Conservation (phyloP, 2,329 filamentous ascomycete species). For the Trichoderma aggressivum region DNA sequence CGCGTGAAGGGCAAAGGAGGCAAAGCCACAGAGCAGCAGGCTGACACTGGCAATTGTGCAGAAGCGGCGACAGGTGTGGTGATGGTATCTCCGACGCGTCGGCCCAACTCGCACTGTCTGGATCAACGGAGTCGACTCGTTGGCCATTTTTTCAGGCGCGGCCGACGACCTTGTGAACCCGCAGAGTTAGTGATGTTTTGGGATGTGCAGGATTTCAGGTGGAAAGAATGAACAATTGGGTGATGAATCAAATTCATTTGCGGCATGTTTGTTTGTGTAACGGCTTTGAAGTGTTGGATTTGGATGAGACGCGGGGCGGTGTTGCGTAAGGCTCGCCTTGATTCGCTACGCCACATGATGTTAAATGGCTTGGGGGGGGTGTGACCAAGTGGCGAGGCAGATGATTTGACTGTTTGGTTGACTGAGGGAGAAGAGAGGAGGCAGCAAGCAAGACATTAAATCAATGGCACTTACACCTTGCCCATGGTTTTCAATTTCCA, state of each 20-base stretch:
- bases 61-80: conserved; percentile 61
- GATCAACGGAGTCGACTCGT: conserved; percentile 65
- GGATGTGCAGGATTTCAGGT: neutral
- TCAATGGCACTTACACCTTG: conserved; percentile 17
- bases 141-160: conserved; percentile 34
- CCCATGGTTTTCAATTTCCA: conserved; percentile 3
- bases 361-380: neutral
- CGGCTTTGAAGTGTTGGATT: neutral
- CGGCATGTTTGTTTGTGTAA: neutral
- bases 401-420: neutral
- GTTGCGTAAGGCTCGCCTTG: conserved; percentile 1
- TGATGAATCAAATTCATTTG: neutral
- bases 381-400: conserved; percentile 10
- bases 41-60: conserved; percentile 61
- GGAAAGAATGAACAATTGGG: neutral
- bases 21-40: conserved; percentile 49
- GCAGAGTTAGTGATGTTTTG: neutral
- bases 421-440: neutral
- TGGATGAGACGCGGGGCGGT: conserved; percentile 1
- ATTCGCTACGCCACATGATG: conserved; percentile 14
- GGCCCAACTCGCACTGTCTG: conserved; percentile 57
- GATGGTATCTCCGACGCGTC: conserved; percentile 53
- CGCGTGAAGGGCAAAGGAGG: conserved; percentile 48
- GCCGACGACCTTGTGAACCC: conserved; percentile 18
- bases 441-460: neutral